Conservation (phyloP, 208 protist genomes). For the Porcisia deanei region DNA sequence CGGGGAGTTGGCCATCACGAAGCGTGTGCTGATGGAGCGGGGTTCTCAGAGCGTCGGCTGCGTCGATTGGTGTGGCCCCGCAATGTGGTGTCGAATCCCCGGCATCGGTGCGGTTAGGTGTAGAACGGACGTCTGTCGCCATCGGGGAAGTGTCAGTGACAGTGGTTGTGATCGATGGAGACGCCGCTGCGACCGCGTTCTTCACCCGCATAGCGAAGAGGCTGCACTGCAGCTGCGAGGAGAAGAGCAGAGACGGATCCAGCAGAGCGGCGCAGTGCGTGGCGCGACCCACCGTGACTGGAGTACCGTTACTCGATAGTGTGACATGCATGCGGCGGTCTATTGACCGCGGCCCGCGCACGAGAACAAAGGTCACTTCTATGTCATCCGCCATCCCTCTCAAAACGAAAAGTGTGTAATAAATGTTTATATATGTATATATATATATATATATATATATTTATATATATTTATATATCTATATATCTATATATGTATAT, state of each 20-base stretch:
- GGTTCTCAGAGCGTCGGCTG: neutral
- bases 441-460: too few relatives aligned
- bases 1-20: neutral
- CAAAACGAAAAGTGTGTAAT: neutral
- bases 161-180: neutral
- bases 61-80: conserved; percentile 1
- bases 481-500: too few relatives aligned
- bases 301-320: conserved; percentile 37
- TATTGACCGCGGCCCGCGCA: conserved; percentile 54
- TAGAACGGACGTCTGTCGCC: neutral
- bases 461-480: too few relatives aligned
- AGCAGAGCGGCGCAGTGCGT: conserved; percentile 64
- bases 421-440: too few relatives aligned
- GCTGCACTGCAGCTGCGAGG: conserved; percentile 82
- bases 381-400: conserved; percentile 19
- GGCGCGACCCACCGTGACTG: conserved; percentile 64
- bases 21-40: neutral
- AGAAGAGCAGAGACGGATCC: conserved; percentile 70
- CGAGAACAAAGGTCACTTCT: conserved; percentile 52
- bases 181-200: neutral
- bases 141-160: neutral
- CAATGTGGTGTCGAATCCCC: neutral
- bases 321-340: conserved; percentile 54
- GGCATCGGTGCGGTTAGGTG: neutral
- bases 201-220: conserved; percentile 37